Percentiles rank a stretch among this genome's conserved stretches.
These are phyloP conservation scores for Argentina anserina DNA, from an alignment of 306 rosid species.

Conservation along the genomic window DNA sequence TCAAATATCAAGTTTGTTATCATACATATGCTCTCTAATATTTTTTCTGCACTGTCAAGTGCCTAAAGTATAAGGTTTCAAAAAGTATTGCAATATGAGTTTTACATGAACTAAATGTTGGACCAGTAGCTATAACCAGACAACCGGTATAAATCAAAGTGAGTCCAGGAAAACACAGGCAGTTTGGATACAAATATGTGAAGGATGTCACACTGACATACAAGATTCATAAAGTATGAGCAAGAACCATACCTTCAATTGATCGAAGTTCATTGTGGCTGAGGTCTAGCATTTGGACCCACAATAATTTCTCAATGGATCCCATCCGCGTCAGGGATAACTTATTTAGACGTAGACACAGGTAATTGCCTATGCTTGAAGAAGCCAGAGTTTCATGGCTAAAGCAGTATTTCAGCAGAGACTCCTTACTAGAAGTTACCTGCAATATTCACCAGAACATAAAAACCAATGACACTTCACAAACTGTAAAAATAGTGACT, in stretches of 20 bases:
- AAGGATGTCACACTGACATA: neutral
- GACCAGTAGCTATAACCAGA: neutral
- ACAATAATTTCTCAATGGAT: slow-evolving; percentile 51
- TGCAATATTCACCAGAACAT: slow-evolving; percentile 34
- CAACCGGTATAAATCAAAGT: neutral
- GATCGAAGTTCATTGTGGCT: slow-evolving; percentile 79
- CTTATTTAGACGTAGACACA: slow-evolving; percentile 59
- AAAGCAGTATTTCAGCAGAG: slow-evolving; percentile 54
- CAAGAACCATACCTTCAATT: slow-evolving; percentile 56
- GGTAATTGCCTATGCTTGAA: slow-evolving; percentile 30
- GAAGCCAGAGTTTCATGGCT: slow-evolving; percentile 31
- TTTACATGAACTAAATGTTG: neutral
- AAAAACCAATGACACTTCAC: neutral
- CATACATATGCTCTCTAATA: neutral
- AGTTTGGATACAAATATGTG: neutral
- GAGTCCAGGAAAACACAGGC: neutral
- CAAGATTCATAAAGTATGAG: slow-evolving; percentile 2
- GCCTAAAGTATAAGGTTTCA: neutral
- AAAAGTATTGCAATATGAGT: neutral
- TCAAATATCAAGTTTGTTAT: neutral
- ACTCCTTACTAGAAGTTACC: slow-evolving; percentile 61
- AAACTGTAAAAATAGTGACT: neutral
- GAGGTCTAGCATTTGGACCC: slow-evolving; percentile 91
- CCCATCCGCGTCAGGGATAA: slow-evolving; percentile 75
- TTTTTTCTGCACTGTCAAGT: neutral